Evolutionary conservation across 768 basidiomycete species (phyloP).

Genomic region (Leucocoprinus sp.): DNA sequence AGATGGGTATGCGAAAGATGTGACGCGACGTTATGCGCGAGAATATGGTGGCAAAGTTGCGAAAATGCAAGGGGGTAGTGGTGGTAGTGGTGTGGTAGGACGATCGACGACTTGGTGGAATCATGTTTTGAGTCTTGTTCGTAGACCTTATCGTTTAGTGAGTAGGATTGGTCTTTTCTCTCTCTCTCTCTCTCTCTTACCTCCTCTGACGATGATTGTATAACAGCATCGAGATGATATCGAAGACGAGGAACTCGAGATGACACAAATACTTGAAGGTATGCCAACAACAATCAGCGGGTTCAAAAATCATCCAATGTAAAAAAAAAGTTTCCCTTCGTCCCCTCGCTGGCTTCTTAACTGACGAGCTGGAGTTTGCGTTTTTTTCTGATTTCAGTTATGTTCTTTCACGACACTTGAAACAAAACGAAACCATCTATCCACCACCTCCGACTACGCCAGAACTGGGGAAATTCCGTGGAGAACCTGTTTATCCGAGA

Average conservation of each 20-base stretch:
- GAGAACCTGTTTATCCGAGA: slow-evolving; percentile 86
- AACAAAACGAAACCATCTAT: slow-evolving; percentile 78
- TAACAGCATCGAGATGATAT: slow-evolving; percentile 81
- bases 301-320: slow-evolving; percentile 96
- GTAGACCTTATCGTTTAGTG: slow-evolving; percentile 79
- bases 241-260: slow-evolving; percentile 84
- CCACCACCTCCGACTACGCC: slow-evolving; percentile 51
- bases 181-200: too few relatives aligned
- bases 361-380: too few relatives aligned
- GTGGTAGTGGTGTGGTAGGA: slow-evolving; percentile 43
- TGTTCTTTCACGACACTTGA: slow-evolving; percentile 79
- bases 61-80: slow-evolving; percentile 64
- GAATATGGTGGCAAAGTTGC: slow-evolving; percentile 73
- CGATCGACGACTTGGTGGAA: slow-evolving; percentile 84
- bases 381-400: too few relatives aligned
- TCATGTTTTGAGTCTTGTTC: slow-evolving; percentile 49
- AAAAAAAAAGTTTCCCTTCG: too few relatives aligned
- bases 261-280: slow-evolving; percentile 72
- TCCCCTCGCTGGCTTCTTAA: too few relatives aligned
- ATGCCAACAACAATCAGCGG: slow-evolving; percentile 89
- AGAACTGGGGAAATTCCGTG: slow-evolving; percentile 89
- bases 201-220: slow-evolving; percentile 15
- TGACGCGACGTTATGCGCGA: slow-evolving; percentile 82
- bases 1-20: slow-evolving; percentile 86
- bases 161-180: too few relatives aligned